Evolutionary conservation across 2,329 filamentous ascomycete species (phyloP).

Genomic region (Ophiostoma novo-ulmi): DNA sequence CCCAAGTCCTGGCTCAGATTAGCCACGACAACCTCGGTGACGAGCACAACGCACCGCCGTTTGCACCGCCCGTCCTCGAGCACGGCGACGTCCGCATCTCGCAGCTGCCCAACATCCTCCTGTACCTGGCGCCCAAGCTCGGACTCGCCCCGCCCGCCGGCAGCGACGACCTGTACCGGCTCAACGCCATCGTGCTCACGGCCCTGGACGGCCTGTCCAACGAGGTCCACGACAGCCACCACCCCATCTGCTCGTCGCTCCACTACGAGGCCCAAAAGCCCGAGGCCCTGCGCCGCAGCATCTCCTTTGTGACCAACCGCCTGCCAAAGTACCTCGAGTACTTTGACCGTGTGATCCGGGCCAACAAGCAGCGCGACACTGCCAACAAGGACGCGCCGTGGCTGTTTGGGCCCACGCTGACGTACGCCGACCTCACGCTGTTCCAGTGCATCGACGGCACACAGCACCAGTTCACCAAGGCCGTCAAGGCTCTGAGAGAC

Average conservation of each 20-base stretch:
- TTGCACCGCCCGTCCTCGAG: slow-evolving; percentile 63
- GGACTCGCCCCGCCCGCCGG: slow-evolving; percentile 51
- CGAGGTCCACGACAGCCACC: slow-evolving; percentile 71
- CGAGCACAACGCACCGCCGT: slow-evolving; percentile 54
- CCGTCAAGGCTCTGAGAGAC: slow-evolving; percentile 49
- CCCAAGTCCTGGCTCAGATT: slow-evolving; percentile 46
- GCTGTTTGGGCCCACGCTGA: slow-evolving; percentile 60
- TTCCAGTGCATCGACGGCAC: slow-evolving; percentile 63
- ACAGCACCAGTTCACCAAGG: slow-evolving; percentile 65
- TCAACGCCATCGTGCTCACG: slow-evolving; percentile 62
- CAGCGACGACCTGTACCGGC: slow-evolving; percentile 39
- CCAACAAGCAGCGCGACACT: slow-evolving; percentile 31
- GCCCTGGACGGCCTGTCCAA: slow-evolving; percentile 65
- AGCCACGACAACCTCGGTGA: slow-evolving; percentile 39
- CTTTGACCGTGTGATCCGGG: slow-evolving; percentile 61
- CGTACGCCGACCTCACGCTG: slow-evolving; percentile 67
- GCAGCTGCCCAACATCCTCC: slow-evolving; percentile 68
- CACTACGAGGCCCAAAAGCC: slow-evolving; percentile 74
- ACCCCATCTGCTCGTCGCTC: slow-evolving; percentile 55
- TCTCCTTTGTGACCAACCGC: slow-evolving; percentile 54
- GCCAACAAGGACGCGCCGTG: slow-evolving; percentile 48
- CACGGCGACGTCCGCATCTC: slow-evolving; percentile 57
- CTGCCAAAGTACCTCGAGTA: slow-evolving; percentile 69
- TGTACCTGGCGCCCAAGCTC: slow-evolving; percentile 60
- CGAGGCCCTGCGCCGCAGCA: slow-evolving; percentile 54